These are phyloP conservation scores for Helianthus annuus DNA, from an alignment of 129 eudicot species.

Conservation along the genomic window HanXRQr2.0-SUNRISE NC_035443.2:42023497-42023996, in stretches of 20 bases:
- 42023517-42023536: too few relatives aligned
- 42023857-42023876: slow-evolving; percentile 20
- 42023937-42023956: slow-evolving; percentile 25
- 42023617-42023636: too few relatives aligned
- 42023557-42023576: background rate
- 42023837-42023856: slow-evolving; percentile 23
- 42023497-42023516: too few relatives aligned
- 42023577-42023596: too few relatives aligned
- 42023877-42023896: slow-evolving; percentile 22
- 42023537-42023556: too few relatives aligned
- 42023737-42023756: slow-evolving; percentile 18
- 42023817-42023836: slow-evolving; percentile 15
- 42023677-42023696: background rate
- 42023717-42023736: slow-evolving; percentile 29
- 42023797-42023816: slow-evolving; percentile 16
- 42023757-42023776: slow-evolving; percentile 24
- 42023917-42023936: slow-evolving; percentile 19
- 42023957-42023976: slow-evolving; percentile 19
- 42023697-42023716: slow-evolving; percentile 14
- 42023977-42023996: slow-evolving; percentile 25
- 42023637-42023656: background rate
- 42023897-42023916: slow-evolving; percentile 26
- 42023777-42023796: slow-evolving; percentile 16
- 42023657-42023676: too few relatives aligned
- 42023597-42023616: too few relatives aligned